phyloP scores from a whole-genome alignment of 2,329 filamentous ascomycete genomes.

The Pyricularia sp. region DNA sequence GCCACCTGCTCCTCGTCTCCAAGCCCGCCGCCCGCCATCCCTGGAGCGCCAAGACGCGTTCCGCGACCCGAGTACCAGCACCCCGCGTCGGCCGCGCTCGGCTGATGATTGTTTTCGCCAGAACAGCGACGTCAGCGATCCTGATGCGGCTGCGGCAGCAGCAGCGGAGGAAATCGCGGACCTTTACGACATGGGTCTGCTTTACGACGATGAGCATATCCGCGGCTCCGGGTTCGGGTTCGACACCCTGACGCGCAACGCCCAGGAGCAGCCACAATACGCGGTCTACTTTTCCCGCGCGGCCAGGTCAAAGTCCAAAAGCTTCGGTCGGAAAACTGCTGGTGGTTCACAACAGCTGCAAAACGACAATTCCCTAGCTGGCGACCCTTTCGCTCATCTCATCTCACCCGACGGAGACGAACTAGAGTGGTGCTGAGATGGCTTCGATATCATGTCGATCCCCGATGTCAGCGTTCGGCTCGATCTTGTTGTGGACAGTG shows the following conservation, averaged over 20 bases:
- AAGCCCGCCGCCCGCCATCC: slow-evolving; percentile 24
- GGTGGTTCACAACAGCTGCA: background rate
- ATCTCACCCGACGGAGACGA: slow-evolving; percentile 11
- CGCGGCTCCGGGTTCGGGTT: slow-evolving; percentile 23
- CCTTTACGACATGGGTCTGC: slow-evolving; percentile 29
- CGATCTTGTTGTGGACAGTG: background rate
- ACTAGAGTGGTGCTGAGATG: background rate
- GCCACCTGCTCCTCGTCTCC: slow-evolving; percentile 22
- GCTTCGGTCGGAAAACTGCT: slow-evolving; percentile 1
- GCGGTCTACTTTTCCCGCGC: slow-evolving; percentile 19
- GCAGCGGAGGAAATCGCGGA: slow-evolving; percentile 23
- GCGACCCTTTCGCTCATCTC: slow-evolving; percentile 24
- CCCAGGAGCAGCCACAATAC: slow-evolving; percentile 18
- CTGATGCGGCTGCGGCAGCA: background rate
- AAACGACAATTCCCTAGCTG: slow-evolving; percentile 4
- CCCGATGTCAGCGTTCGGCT: background rate
- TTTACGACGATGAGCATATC: slow-evolving; percentile 29
- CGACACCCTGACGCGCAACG: slow-evolving; percentile 24
- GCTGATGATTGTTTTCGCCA: slow-evolving; percentile 8
- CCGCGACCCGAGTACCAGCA: slow-evolving; percentile 22
- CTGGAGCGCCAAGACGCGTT: slow-evolving; percentile 36
- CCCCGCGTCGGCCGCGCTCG: slow-evolving; percentile 13
- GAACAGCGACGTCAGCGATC: background rate
- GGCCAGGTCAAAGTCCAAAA: slow-evolving; percentile 11
- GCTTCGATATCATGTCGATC: too few species aligned